Percentiles rank a stretch among this genome's conserved stretches.
Conservation (phyloP, 371 early-diverging fungal genomes). For the Choanephora cucurbitarum region DNA sequence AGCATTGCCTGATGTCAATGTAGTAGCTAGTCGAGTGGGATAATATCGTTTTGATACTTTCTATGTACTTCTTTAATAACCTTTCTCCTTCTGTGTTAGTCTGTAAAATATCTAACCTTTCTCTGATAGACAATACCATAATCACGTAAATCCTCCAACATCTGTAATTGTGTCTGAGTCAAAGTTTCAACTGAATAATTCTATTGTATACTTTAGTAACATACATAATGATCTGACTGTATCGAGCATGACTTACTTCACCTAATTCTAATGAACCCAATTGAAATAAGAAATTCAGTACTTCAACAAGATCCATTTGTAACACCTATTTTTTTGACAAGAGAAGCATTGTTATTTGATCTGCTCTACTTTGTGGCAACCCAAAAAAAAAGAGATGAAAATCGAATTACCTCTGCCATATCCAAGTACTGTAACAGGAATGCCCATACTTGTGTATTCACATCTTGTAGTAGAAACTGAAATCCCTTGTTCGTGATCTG, state of each 20-base stretch:
- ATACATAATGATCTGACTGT: too few species aligned
- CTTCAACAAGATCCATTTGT: slow-evolving; percentile 91
- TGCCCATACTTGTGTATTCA: slow-evolving; percentile 94
- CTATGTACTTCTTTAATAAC: slow-evolving; percentile 20
- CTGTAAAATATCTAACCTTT: slow-evolving; percentile 49
- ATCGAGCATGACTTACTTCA: too few species aligned
- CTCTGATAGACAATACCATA: slow-evolving; percentile 91
- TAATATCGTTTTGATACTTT: slow-evolving; percentile 79
- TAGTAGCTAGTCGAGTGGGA: slow-evolving; percentile 91
- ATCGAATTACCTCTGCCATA: slow-evolving; percentile 80
- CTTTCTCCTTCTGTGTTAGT: neutral
- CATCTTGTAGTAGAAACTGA: slow-evolving; percentile 93
- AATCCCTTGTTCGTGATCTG: slow-evolving; percentile 95
- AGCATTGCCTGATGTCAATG: slow-evolving; percentile 82
- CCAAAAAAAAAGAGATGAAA: too few species aligned
- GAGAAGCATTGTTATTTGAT: neutral
- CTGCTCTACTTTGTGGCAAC: too few species aligned
- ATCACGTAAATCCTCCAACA: slow-evolving; percentile 87
- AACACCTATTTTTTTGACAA: slow-evolving; percentile 54
- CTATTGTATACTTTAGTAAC: slow-evolving; percentile 28
- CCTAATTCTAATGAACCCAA: slow-evolving; percentile 90
- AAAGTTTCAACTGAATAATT: slow-evolving; percentile 85
- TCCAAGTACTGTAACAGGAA: slow-evolving; percentile 91
- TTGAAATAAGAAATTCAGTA: slow-evolving; percentile 90
- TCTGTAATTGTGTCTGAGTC: slow-evolving; percentile 79